Evolutionary conservation across 1,284 basidiomycete species (phyloP), one percentile per base, ranked within the genome.

Genomic region (Melampsora larici-populina): DNA sequence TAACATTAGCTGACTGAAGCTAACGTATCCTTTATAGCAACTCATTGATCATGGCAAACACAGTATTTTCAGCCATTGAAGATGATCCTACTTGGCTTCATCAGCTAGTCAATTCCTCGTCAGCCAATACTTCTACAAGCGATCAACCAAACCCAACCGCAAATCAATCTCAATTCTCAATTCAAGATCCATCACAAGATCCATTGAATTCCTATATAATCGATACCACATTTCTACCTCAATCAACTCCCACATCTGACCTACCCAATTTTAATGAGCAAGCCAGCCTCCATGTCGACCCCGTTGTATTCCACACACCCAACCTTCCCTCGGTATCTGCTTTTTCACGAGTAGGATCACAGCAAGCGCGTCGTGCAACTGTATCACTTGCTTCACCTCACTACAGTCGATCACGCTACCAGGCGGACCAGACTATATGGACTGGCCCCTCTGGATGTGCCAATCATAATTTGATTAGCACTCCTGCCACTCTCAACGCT

Each of bases 361-460:
- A 58, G 21, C 55, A 58, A 58, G n/a, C 55, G 9, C 73, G 73
- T 13, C 73, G 73, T 2, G 73, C 73, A 15, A 76, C 73, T 9
- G 51, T 76, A 18, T 76, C 73, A 31, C 55, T 66, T n/a, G 1
- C 55, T 9, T 51, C 73, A 4, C 33, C 73, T 21, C 65, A 49
- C 21, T 51, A 15, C 11, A 48, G 21, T 67, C 21, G 43, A 40
- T 62, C 9, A 21, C 29, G 26, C 55, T 31, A 9, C 18, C 36
- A n/a, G n/a, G 6, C 40, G 36, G 26, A 29, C 33, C 26, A 64
- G 1, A 21, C 1, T 17, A 18, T 9, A 2, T 64, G 29, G 63
- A 6, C 7, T 64, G 26, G 36, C 11, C n/a, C 33, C 7, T 18
- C 51, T 58, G 31, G 15, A 36, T 48, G 24, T 8, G 2, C 31